Base-by-base conservation (phyloP, 495 filamentous ascomycete species). In the Hypoxylon lienhwacheense region DNA sequence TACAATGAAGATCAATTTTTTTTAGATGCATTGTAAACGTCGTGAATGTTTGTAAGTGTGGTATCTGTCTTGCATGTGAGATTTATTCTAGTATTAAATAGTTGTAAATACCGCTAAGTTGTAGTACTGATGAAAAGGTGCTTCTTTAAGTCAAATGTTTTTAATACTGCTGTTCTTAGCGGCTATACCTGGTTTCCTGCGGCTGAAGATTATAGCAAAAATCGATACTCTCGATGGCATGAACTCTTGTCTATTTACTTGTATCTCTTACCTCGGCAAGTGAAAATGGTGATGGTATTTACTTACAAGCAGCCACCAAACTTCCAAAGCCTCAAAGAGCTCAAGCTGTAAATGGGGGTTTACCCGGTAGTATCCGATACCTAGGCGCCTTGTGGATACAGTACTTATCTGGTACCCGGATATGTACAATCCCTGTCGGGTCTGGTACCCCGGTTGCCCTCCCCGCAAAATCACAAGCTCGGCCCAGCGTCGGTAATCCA, bases 381-480 rank as follows among this genome's bases (percentile, higher is more conserved):
- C 41, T 29, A 45, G 15, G 15, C 24, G 16, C 26, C 16, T 19
- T 16, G 17, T 19, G 7, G 10, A 26, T n/a, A n/a, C n/a, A n/a
- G 41, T 41, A 15, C 12, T 15, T 12, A 11, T 11, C 25, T 26
- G 35, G 48, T 49, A 39, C 36, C 47, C 47, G 7, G 21, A 26
- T 11, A 26, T 14, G 12, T 20, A 3, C 5, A 14, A 49, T 50
- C 57, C 57, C 41, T 55, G 50, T 34, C 45, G 31, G 46, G 39
- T 50, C 41, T 50, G 17, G 19, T 46, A 48, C 51, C 50, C 51
- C 51, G 39, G 47, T 35, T 44, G 24, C 24, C 36, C 58, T 58
- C 75, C 75, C 75, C 75, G 73, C 74, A 77, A 71, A 69, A 71
- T 78, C 75, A 78, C 75, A 78, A 76, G 75, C 75, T 77, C 73